Percentiles rank a stretch among this genome's conserved stretches.
phyloP scores from a whole-genome alignment of 768 basidiomycete species.

The Lactarius tabidus region DNA sequence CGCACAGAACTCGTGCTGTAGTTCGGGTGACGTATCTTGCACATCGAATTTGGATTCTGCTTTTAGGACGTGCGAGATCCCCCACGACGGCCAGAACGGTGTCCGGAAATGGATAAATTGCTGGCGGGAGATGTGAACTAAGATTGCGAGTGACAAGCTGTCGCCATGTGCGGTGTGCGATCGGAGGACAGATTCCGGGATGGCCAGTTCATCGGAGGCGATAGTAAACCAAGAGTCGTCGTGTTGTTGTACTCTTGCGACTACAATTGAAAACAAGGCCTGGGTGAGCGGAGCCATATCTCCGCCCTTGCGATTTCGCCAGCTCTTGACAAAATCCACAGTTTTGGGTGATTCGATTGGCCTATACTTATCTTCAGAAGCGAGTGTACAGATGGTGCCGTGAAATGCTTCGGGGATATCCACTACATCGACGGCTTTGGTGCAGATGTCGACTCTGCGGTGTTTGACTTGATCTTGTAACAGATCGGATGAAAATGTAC shows the following conservation, averaged over 20 bases:
- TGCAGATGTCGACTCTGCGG: slow-evolving; percentile 25
- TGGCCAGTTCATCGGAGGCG: not conserved
- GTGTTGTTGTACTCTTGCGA: not conserved
- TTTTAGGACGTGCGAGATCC: not conserved
- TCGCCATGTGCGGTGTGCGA: not conserved
- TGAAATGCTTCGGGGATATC: too few relatives aligned
- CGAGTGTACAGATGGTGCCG: too few relatives aligned
- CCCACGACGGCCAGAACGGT: too few relatives aligned
- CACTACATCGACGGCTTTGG: not conserved
- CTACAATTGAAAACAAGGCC: not conserved
- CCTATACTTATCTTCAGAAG: too few relatives aligned
- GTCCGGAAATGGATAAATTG: not conserved
- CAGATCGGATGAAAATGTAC: too few relatives aligned
- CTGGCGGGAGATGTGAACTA: not conserved
- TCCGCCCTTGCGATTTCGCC: too few relatives aligned
- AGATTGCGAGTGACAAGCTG: not conserved
- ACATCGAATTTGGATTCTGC: not conserved
- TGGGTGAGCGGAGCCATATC: too few relatives aligned
- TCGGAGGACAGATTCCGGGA: not conserved
- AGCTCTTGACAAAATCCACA: too few relatives aligned
- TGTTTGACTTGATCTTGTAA: too few relatives aligned
- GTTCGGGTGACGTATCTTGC: not conserved
- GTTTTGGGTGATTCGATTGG: not conserved
- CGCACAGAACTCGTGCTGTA: not conserved
- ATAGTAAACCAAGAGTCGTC: not conserved